phyloP scores from a whole-genome alignment of 495 filamentous ascomycete genomes.

The Parathielavia hyrcaniae region DNA sequence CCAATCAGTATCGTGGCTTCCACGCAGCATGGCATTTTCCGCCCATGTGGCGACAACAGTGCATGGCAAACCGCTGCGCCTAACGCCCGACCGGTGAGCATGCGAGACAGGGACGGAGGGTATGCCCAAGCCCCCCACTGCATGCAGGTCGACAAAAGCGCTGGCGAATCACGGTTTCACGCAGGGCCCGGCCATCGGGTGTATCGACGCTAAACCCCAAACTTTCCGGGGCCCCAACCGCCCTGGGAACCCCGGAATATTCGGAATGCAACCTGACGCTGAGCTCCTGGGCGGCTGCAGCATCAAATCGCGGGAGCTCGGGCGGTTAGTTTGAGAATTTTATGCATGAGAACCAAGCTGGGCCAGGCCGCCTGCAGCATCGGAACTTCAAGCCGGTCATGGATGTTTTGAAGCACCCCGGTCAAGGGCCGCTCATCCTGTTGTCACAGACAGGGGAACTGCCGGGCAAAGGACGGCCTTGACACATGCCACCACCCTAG shows the following conservation, averaged over 20 bases:
- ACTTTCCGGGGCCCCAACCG: slow-evolving; percentile 6
- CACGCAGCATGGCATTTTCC: slow-evolving; percentile 3
- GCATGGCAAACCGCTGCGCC: slow-evolving; percentile 16
- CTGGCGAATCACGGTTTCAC: slow-evolving; percentile 3
- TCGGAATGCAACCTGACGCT: slow-evolving; percentile 14
- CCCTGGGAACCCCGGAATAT: slow-evolving; percentile 3
- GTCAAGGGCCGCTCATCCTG: neutral
- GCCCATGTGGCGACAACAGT: slow-evolving; percentile 11
- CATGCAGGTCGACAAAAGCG: slow-evolving; percentile 5
- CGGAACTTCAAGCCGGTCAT: slow-evolving; percentile 1
- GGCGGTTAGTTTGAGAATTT: neutral
- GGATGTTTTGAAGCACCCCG: neutral
- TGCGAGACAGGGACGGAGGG: slow-evolving; percentile 13
- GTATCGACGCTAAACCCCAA: slow-evolving; percentile 8
- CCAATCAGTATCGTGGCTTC: neutral
- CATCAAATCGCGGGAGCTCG: slow-evolving; percentile 4
- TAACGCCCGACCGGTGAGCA: slow-evolving; percentile 24
- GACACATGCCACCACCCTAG: slow-evolving; percentile 10
- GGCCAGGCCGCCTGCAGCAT: neutral
- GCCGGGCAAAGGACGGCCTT: neutral
- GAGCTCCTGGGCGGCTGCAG: neutral
- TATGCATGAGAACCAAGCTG: neutral
- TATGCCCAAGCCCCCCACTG: neutral
- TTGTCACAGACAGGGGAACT: slow-evolving; percentile 8
- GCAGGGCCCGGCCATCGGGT: slow-evolving; percentile 6